Conservation (phyloP, 352 stramenopile species). For the Globisporangium polare region DNA sequence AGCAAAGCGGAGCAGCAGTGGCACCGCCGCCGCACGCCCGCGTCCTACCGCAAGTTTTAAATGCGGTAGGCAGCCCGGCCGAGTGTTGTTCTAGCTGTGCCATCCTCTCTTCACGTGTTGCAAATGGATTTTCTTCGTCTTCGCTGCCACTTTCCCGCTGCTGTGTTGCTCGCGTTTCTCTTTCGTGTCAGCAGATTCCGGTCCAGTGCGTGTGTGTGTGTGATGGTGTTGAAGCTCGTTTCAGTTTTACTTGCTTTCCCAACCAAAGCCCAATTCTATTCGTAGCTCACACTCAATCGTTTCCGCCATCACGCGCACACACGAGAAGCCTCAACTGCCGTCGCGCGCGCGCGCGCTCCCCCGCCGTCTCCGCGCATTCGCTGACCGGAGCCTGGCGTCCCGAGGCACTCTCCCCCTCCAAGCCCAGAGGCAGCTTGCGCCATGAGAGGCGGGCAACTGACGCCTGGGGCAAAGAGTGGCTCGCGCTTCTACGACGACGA, state of each 20-base stretch:
- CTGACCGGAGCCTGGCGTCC: not conserved
- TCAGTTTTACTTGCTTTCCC: constrained; percentile 1
- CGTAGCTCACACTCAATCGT: constrained; percentile 1
- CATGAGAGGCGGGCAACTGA: constrained; percentile 4
- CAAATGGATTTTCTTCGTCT: not conserved
- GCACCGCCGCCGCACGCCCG: constrained; percentile 46
- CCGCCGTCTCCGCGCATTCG: not conserved
- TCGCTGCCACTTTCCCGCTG: not conserved
- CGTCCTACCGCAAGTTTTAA: constrained; percentile 66
- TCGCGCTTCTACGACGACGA: not conserved
- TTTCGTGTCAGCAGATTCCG: not conserved
- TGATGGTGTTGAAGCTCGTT: constrained; percentile 1
- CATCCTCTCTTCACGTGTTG: constrained; percentile 1
- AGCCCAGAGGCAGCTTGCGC: constrained; percentile 1
- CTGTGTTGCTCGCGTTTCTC: not conserved
- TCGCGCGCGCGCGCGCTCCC: not conserved
- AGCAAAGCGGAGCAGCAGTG: constrained; percentile 45
- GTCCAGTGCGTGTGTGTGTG: not conserved
- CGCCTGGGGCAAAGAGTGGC: not conserved
- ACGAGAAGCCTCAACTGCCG: not conserved
- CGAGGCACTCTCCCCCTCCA: not conserved
- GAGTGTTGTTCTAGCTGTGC: not conserved
- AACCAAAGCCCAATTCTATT: not conserved
- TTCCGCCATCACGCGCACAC: constrained; percentile 1
- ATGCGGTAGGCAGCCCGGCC: not conserved